These are phyloP conservation scores for Neopestalotiopsis sp. DNA, from an alignment of 2,329 filamentous ascomycete species.

Conservation along the genomic window DNA sequence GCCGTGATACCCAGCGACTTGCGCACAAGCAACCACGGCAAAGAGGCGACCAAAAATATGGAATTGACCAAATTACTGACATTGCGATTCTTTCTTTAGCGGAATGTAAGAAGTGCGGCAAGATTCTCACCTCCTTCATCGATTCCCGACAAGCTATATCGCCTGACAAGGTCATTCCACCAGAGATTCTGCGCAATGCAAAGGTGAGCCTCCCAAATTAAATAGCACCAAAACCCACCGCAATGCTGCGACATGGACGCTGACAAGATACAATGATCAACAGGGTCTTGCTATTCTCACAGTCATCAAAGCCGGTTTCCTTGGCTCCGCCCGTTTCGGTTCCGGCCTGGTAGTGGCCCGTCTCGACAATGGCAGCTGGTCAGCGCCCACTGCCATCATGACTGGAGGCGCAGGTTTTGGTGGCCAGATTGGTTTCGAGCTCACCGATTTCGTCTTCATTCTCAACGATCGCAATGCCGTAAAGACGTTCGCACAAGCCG, in stretches of 20 bases:
- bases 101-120: conserved; percentile 96
- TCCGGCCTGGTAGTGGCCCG: conserved; percentile 83
- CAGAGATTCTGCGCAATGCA: conserved; percentile 84
- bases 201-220: conserved; percentile 63
- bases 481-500: conserved; percentile 90
- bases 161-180: conserved; percentile 96
- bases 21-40: not conserved
- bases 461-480: conserved; percentile 91
- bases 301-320: conserved; percentile 85
- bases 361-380: conserved; percentile 79
- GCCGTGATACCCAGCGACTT: not conserved
- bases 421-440: conserved; percentile 84
- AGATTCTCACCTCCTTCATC: conserved; percentile 93
- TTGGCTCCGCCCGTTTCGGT: conserved; percentile 81
- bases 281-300: conserved; percentile 84
- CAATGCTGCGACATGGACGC: not conserved
- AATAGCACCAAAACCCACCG: not conserved
- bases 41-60: not conserved
- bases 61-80: conserved; percentile 22
- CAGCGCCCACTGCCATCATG: conserved; percentile 80
- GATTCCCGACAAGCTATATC: conserved; percentile 93
- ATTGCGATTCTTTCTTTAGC: conserved; percentile 56
- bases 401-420: conserved; percentile 83
- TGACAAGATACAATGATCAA: not conserved
- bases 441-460: conserved; percentile 97